Conservation (phyloP, 2,329 filamentous ascomycete genomes). For the Fusarium anguioides region DNA sequence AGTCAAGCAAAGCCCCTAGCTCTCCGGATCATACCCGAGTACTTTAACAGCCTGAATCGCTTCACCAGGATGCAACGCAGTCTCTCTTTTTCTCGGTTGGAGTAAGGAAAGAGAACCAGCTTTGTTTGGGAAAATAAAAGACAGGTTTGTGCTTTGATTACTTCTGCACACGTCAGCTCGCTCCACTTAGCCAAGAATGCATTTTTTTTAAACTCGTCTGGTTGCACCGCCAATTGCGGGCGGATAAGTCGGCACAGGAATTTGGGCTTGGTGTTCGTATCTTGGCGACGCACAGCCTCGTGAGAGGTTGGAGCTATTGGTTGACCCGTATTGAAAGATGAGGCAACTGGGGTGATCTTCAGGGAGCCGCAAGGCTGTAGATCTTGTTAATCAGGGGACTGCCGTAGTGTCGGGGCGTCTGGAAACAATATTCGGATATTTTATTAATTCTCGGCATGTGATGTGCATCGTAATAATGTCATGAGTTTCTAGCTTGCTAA, state of each 20-base stretch:
- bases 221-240: constrained; percentile 3
- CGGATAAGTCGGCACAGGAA: constrained; percentile 26
- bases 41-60: too few relatives aligned
- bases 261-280: constrained; percentile 9
- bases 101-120: not conserved
- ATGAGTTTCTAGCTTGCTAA: not conserved
- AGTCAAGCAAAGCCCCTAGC: constrained; percentile 13
- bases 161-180: constrained; percentile 44
- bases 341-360: not conserved
- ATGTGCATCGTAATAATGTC: not conserved
- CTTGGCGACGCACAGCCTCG: constrained; percentile 30
- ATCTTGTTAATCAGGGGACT: not conserved
- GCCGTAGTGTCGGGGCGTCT: too few relatives aligned
- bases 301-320: not conserved
- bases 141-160: constrained; percentile 1
- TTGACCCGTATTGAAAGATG: not conserved
- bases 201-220: too few relatives aligned
- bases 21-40: constrained; percentile 3
- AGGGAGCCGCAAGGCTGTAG: not conserved
- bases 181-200: constrained; percentile 42
- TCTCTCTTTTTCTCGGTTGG: too few relatives aligned
- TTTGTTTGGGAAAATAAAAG: not conserved
- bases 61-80: too few relatives aligned
- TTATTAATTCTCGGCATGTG: not conserved
- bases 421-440: not conserved